Base-by-base conservation (phyloP, 805 yeast species). In the Lipomyces japonicus region DNA sequence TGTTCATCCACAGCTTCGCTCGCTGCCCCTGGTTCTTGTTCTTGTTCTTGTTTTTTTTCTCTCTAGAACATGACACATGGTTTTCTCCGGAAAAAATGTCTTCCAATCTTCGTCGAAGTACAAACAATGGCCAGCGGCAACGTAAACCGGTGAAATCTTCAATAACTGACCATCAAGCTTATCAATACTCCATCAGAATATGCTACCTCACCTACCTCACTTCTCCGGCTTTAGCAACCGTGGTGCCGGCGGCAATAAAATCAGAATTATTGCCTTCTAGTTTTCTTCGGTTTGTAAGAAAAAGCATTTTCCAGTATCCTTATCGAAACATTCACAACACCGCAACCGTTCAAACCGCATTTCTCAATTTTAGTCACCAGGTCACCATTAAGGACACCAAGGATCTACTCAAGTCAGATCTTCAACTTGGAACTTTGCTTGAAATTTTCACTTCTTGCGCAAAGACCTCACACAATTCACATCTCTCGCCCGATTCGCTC, bases 131-230 rank as follows among this genome's bases (percentile, higher is more conserved):
- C 21, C 37, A 34, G n/a, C 37, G 21, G 7, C 7, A 6, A 6
- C 38, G 52, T n/a, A 43, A 44, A 16, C 55, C 55, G 26, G 52
- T 51, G 3, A 39, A 39, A 9, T 28, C 28, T n/a, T 25, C 12
- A 18, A 42, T 51, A 14, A 47, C 53, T 2, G 41, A 39, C 16
- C 18, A 28, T 2, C 44, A 49, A 12, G 55, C 49, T n/a, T 51
- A 51, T 28, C 22, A 48, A 14, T 51, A 31, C 21, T 34, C 53
- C 6, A 28, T 42, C 12, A 35, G 37, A 35, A 39, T 49, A 4
- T 32, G 42, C 28, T 51, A 39, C 24, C 36, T 51, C 38, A 51
- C 55, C 16, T 48, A 31, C 35, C 22, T 48, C 18, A 40, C 42
- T 19, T 26, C 39, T 6, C 49, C 53, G 37, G 42, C 42, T 14